Percentiles rank a stretch among this genome's conserved stretches.
Conservation (phyloP, 2,329 filamentous ascomycete genomes). For the Trichoderma hamatum region DNA sequence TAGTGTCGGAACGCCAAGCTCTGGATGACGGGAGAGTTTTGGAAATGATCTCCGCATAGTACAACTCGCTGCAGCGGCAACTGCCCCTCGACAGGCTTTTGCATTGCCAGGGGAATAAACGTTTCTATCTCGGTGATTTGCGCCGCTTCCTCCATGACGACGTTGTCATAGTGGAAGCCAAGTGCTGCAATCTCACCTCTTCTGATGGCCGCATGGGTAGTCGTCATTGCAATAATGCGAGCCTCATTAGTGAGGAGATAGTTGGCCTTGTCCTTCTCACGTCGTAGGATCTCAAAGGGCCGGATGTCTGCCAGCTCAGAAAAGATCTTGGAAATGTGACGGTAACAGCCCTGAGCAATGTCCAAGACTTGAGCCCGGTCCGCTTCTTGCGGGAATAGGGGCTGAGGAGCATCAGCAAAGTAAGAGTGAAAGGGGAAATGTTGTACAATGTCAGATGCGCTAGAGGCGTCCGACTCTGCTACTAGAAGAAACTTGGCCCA, state of each 20-base stretch:
- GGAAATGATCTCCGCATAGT: conserved; percentile 91
- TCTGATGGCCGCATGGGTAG: conserved; percentile 94
- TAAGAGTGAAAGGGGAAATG: conserved; percentile 87
- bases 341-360: conserved; percentile 80
- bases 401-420: conserved; percentile 85
- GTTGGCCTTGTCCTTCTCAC: conserved; percentile 89
- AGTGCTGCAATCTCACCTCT: conserved; percentile 85
- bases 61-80: conserved; percentile 84
- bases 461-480: conserved; percentile 58
- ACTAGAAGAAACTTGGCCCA: conserved; percentile 80
- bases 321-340: conserved; percentile 88
- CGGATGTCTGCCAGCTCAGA: conserved; percentile 88
- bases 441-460: conserved; percentile 64
- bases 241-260: conserved; percentile 95
- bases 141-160: conserved; percentile 97
- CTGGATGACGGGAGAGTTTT: conserved; percentile 95
- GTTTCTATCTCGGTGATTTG: conserved; percentile 98
- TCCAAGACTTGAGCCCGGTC: conserved; percentile 72
- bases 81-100: conserved; percentile 74
- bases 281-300: conserved; percentile 90
- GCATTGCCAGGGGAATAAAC: conserved; percentile 92
- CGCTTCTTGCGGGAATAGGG: conserved; percentile 71
- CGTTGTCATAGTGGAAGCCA: conserved; percentile 97
- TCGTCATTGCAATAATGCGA: conserved; percentile 98
- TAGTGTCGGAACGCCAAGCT: conserved; percentile 93